Evolutionary conservation across 2,329 filamentous ascomycete species (phyloP).

Genomic region (Diaporthe sp.): DNA sequence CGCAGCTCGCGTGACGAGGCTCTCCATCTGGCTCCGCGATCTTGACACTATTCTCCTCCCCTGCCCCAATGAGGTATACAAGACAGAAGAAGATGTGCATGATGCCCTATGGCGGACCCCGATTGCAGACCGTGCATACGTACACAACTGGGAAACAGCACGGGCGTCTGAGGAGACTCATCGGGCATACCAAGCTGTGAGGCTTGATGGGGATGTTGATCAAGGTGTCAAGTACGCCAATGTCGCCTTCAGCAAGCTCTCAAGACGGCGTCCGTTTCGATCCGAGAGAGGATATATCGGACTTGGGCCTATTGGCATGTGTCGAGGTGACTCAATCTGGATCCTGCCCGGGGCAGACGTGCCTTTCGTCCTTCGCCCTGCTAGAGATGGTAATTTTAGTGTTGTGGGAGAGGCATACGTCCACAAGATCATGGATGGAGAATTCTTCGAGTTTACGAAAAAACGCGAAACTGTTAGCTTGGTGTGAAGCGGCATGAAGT

Average conservation of each 20-base stretch:
- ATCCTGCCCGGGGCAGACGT: neutral
- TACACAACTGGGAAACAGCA: constrained; percentile 11
- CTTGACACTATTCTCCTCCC: neutral
- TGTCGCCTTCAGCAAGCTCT: constrained; percentile 3
- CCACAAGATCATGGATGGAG: neutral
- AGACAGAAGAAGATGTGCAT: neutral
- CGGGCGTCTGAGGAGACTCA: constrained; percentile 7
- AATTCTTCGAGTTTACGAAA: neutral
- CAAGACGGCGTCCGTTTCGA: neutral
- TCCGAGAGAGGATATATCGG: constrained; percentile 8
- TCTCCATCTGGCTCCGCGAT: neutral
- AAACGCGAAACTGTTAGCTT: neutral
- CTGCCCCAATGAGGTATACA: neutral
- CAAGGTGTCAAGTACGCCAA: neutral
- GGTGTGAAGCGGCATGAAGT: neutral
- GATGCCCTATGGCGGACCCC: constrained; percentile 1
- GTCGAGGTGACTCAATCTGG: neutral
- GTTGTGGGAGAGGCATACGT: neutral
- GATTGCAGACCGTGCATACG: constrained; percentile 12
- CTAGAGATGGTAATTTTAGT: neutral
- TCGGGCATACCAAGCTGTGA: neutral
- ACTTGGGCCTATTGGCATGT: neutral
- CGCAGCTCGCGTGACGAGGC: neutral
- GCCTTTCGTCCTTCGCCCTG: neutral
- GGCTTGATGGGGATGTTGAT: neutral